Base-by-base conservation (phyloP, 2,329 filamentous ascomycete species). In the Epichloe uncinata region DNA sequence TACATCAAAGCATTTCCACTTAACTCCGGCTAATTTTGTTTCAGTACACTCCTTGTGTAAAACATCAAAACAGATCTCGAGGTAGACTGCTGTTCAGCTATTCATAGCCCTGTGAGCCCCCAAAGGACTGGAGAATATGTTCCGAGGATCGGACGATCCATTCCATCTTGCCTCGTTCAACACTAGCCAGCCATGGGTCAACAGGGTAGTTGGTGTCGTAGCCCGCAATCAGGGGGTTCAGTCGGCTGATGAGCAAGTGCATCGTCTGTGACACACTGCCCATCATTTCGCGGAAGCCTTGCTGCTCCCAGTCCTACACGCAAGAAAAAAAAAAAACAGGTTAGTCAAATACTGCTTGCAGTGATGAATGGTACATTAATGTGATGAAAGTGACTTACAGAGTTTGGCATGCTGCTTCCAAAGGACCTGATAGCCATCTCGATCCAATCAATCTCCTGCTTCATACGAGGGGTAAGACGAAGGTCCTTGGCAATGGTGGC, bases 401-500 rank as follows among this genome's bases (percentile, higher is more conserved):
- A 70, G 50, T 65, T 68, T 3, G 68, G 63, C 9, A 78, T 60
- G 45, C 69, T 69, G 48, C 68, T 66, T 50, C 72, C 68, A 55
- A 83, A 74, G 30, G 73, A 69, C 40, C 71, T 65, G n/a, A 84
- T 66, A 38, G 81, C 73, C 57, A 74, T 71, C 59, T 83, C 79
- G 40, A 82, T 70, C 77, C 80, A 81, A 20, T 68, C 68, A 48
- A 83, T 66, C 61, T 79, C 79, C 58, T 78, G 72, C 45, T 73
- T 69, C 47, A 82, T 64, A 43, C 72, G 67, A 11, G 70, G 66
- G 40, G 73, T 74, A 4, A 71, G 68, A 51, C 73, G 72, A 43
- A 85, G 66, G 42, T 80, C 72, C 57, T 78, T 73, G 36, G 78
- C 77, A 49, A 85, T 73, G 7, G 79, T 82, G 22, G 81, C 79